Evolutionary conservation across 495 filamentous ascomycete species (phyloP).

Genomic region (Cenococcum geophilum): DNA sequence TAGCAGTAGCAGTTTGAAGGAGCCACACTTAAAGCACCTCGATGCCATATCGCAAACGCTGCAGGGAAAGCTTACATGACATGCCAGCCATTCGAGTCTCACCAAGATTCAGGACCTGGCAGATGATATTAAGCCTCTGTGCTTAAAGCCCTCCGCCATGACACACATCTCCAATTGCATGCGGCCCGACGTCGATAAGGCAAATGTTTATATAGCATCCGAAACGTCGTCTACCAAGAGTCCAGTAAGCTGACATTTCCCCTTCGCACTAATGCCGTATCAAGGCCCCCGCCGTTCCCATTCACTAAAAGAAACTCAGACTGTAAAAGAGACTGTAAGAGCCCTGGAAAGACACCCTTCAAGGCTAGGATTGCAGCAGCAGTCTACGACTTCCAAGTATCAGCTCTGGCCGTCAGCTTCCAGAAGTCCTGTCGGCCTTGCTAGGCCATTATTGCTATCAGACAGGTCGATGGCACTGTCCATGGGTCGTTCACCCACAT

Average conservation of each 20-base stretch:
- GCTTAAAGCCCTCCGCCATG: conserved; percentile 28
- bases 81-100: conserved; percentile 34
- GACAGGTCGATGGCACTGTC: conserved; percentile 33
- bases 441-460: conserved; percentile 10
- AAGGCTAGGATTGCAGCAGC: conserved; percentile 18
- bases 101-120: conserved; percentile 24
- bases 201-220: conserved; percentile 28
- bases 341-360: conserved; percentile 21
- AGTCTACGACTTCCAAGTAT: conserved; percentile 21
- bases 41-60: conserved; percentile 25
- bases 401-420: conserved; percentile 28
- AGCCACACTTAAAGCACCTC: conserved; percentile 32
- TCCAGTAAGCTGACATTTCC: conserved; percentile 21
- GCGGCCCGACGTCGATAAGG: conserved; percentile 25
- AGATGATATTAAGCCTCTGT: conserved; percentile 23
- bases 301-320: conserved; percentile 28
- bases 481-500: conserved; percentile 32
- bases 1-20: conserved; percentile 35
- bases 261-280: conserved; percentile 21
- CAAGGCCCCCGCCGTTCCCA: conserved; percentile 24
- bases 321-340: conserved; percentile 12
- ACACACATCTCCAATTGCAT: conserved; percentile 37
- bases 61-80: conserved; percentile 32
- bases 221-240: conserved; percentile 23
- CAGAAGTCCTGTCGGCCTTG: conserved; percentile 21